Evolutionary conservation across 1,139 yeast species (phyloP).

Genomic region (Scheffersomyces parashehatae): DNA sequence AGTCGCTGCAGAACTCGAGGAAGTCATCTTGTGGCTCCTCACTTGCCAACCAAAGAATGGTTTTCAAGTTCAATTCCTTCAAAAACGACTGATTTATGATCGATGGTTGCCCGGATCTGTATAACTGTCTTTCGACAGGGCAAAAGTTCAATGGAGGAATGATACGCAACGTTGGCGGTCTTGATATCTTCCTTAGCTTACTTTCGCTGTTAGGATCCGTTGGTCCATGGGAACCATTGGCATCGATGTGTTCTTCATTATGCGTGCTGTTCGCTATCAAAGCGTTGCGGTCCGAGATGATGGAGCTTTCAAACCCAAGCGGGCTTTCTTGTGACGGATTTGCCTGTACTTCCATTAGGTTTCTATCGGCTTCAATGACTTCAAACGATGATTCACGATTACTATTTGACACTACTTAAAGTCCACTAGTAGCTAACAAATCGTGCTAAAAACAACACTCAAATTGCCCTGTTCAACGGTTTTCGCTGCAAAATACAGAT

Average conservation of each 20-base stretch:
- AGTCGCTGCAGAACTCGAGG: constrained; percentile 73
- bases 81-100: constrained; percentile 86
- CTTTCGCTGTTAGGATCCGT: neutral
- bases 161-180: constrained; percentile 62
- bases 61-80: constrained; percentile 68
- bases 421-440: too few species aligned
- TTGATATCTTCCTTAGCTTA: constrained; percentile 19
- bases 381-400: too few species aligned
- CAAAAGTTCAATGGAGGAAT: constrained; percentile 95
- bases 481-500: too few species aligned
- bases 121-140: constrained; percentile 85
- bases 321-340: too few species aligned
- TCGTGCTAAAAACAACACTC: too few species aligned
- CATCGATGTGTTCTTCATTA: neutral
- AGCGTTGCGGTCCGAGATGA: too few species aligned
- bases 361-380: too few species aligned
- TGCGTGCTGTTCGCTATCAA: too few species aligned
- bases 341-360: too few species aligned
- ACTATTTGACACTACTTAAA: too few species aligned
- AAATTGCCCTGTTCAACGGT: too few species aligned
- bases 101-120: constrained; percentile 96
- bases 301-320: too few species aligned
- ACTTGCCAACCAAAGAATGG: constrained; percentile 90
- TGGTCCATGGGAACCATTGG: neutral
- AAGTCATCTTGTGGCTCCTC: constrained; percentile 94